These are phyloP conservation scores for Scenedesmus sp. DNA, from an alignment of 163 green algal species.

Conservation along the genomic window DNA sequence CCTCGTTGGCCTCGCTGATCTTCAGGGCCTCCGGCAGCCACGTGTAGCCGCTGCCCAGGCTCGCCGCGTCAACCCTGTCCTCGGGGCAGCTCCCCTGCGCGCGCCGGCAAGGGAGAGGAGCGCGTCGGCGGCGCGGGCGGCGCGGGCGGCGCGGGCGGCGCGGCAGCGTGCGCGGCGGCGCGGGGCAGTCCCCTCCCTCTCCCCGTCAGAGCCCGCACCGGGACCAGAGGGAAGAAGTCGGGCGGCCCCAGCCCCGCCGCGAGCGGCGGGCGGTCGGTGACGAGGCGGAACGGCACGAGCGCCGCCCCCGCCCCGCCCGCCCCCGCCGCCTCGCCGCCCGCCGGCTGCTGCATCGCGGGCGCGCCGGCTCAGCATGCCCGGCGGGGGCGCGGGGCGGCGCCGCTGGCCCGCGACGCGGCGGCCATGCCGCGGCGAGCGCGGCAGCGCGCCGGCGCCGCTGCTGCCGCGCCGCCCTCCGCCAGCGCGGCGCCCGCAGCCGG, in stretches of 20 bases:
- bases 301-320: conserved; percentile 4
- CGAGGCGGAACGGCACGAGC: conserved; percentile 19
- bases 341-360: too few relatives aligned
- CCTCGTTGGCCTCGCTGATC: conserved; percentile 39
- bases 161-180: background rate
- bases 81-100: conserved; percentile 38
- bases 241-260: conserved; percentile 31
- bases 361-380: too few relatives aligned
- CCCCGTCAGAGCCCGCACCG: conserved; percentile 1
- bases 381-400: too few relatives aligned
- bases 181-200: background rate
- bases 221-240: conserved; percentile 39
- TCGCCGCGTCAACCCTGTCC: conserved; percentile 33
- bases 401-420: too few relatives aligned
- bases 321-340: too few relatives aligned
- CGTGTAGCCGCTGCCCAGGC: conserved; percentile 20
- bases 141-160: background rate
- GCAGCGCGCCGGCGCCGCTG: background rate
- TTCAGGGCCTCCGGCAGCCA: conserved; percentile 25
- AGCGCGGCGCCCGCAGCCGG: background rate
- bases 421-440: too few relatives aligned
- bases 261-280: conserved; percentile 8
- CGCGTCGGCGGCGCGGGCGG: background rate
- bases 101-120: background rate
- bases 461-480: background rate